A percentile compares a stretch with the other conserved stretches of the same genome.
Conservation (phyloP, 768 basidiomycete species). For the Tulasnella sp. region DNA sequence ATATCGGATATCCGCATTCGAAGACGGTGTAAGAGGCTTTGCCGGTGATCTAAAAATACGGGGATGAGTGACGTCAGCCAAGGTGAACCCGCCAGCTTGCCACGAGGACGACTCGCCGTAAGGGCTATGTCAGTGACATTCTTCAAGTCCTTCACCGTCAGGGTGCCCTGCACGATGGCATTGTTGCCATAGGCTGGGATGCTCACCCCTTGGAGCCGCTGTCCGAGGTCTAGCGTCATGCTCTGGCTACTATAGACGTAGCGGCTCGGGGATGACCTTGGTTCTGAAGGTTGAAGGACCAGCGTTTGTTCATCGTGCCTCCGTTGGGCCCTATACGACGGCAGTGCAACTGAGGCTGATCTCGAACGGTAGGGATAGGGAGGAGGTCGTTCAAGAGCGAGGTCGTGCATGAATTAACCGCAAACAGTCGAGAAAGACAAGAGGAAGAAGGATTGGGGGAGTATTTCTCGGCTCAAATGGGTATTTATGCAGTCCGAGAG, state of each 20-base stretch:
- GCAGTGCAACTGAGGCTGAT: background rate
- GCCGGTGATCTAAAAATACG: constrained; percentile 26
- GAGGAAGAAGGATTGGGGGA: background rate
- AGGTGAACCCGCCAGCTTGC: background rate
- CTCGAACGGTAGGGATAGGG: background rate
- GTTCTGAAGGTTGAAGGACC: background rate
- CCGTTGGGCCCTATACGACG: background rate
- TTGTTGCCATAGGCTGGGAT: constrained; percentile 20
- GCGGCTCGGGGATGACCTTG: background rate
- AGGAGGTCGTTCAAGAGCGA: background rate
- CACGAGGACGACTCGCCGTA: constrained; percentile 2
- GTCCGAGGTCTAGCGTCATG: constrained; percentile 14
- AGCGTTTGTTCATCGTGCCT: constrained; percentile 3
- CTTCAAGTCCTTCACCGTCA: constrained; percentile 16
- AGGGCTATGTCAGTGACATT: background rate
- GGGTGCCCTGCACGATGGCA: constrained; percentile 7
- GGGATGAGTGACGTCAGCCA: background rate
- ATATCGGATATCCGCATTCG: constrained; percentile 8
- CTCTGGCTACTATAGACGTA: constrained; percentile 2
- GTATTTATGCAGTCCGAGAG: background rate
- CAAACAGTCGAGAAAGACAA: background rate
- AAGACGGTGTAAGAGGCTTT: background rate
- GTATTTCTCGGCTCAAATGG: background rate
- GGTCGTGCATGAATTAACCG: background rate
- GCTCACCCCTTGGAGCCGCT: background rate